Evolutionary conservation across 768 basidiomycete genomes (phyloP), one percentile per base, ranked within the genome.

Genomic region (Lentinula lateritia): DNA sequence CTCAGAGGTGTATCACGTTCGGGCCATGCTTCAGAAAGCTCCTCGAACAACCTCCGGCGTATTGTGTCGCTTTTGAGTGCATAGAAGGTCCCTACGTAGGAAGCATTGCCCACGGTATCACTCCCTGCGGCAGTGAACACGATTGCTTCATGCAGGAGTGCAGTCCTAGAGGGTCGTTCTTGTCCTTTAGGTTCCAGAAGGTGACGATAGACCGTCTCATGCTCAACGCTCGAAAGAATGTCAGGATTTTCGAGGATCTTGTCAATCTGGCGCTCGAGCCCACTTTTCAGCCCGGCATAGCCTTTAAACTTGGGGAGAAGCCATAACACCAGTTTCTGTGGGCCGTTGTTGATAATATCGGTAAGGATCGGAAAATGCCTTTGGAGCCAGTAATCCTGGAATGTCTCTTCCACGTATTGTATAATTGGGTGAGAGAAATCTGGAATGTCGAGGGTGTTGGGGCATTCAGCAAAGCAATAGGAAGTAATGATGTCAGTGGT

Each of bases 21-120:
- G 0, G 77, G 76, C 75, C 76, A 78, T 4, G 71, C 72, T 32
- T 64, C 62, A 5, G 58, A 53, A 6, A 77, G 66, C 58, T 77
- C 77, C 16, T 63, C 62, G 5, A 52, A 60, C 13, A 78, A 66
- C 6, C 58, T 63, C 10, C 56, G 42, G 12, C 63, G 59, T 9
- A 72, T 58, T 0, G 20, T 38, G 2, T 66, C 58, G 41, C 73
- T 62, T 9, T 65, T 67, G 13, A 74, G 65, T 23, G 71, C 53
- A 56, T 72, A 67, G 48, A 72, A 70, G 1, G 68, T 57, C 5
- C 68, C 73, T 12, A 71, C 59, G 9, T 63, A 71, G 55, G 70
- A 67, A 1, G 70, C 60, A 56, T 71, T 69, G 34, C 69, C 71
- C 0, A 68, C 66, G 2, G 74, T 74, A 63, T 76, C 75, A 15